Evolutionary conservation across 202 grass and related monocot species (phyloP), one percentile per base, ranked within the genome.

Genomic region (Saccharum hybrid): DNA sequence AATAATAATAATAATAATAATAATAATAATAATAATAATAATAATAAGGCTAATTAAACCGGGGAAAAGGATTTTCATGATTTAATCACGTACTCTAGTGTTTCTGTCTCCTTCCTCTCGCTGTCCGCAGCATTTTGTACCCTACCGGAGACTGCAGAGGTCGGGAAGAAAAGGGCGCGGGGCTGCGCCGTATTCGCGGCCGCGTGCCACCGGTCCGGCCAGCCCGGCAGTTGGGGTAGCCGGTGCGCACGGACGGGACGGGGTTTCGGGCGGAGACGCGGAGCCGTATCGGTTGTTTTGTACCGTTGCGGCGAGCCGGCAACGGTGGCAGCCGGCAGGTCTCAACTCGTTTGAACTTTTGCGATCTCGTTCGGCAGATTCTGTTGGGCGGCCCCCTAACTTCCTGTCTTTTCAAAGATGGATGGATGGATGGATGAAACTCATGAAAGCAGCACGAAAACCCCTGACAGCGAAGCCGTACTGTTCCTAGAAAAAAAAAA

Each of bases 301-400:
- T 85, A 81, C 87, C 78, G 87, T 89, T 89, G 82, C 15, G 59
- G 66, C 33, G 69, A 72, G 26, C 51, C 43, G 42, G 57, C 78
- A 38, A 38, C 78, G 31, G 46, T 23, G 48, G 19, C 28, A 5
- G 57, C 22, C 21, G 5, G 36, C 15, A 18, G 22, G 38, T 8
- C 16, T 39, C 30, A 10, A 19, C 41, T 18, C 14, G 68, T 33
- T 75, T 23, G 11, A 45, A 45, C 11, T 45, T 45, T 12, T 56
- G 52, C 19, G 54, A 57, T 57, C 18, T 7, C 14, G 52, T 56
- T 56, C 52, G 52, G 52, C 52, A n/a, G 52, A n/a, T 56, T 56
- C 52, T 56, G 52, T n/a, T 56, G 52, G 52, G 52, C 16, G 52
- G 52, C 52, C 52, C 18, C 52, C 18, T 56, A n/a, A 56, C 52